Evolutionary conservation across 2,329 filamentous ascomycete species (phyloP).

Genomic region (Aureobasidium sp.): DNA sequence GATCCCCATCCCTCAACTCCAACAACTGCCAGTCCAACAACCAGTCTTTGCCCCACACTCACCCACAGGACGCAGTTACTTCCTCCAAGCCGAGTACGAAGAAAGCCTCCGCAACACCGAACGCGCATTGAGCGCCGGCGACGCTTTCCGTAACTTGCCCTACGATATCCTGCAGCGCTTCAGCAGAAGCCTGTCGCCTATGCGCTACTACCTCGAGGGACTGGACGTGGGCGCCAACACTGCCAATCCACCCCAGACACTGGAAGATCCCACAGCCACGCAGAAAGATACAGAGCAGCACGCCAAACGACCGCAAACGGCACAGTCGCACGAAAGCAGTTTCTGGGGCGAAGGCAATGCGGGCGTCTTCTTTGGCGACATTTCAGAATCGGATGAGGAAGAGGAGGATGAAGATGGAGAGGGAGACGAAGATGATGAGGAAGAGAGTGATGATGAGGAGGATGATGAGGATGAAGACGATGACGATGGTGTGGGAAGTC

Average conservation of each 20-base stretch:
- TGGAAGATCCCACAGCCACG: background rate
- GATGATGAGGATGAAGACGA: constrained; percentile 12
- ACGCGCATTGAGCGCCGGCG: constrained; percentile 6
- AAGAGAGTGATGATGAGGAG: constrained; percentile 8
- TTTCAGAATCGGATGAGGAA: constrained; percentile 10
- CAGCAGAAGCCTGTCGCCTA: constrained; percentile 35
- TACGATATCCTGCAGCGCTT: constrained; percentile 40
- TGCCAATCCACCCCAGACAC: background rate
- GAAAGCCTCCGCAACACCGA: constrained; percentile 12
- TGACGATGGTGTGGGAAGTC: constrained; percentile 10
- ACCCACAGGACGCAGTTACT: constrained; percentile 19
- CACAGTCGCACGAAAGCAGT: constrained; percentile 7
- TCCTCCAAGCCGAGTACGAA: constrained; percentile 23
- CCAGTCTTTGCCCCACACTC: background rate
- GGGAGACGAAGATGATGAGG: constrained; percentile 12
- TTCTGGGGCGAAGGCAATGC: constrained; percentile 15
- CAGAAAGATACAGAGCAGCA: background rate
- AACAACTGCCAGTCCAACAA: background rate
- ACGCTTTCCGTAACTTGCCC: constrained; percentile 27
- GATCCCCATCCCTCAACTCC: background rate
- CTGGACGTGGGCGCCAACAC: constrained; percentile 5
- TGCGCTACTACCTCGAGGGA: constrained; percentile 34
- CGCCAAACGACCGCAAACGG: background rate
- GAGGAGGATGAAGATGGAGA: constrained; percentile 10
- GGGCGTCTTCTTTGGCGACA: background rate